Percentiles rank a stretch among this genome's conserved stretches.
These are phyloP conservation scores for Tricholoma matsutake DNA, from an alignment of 768 basidiomycete species.

Conservation along the genomic window DNA sequence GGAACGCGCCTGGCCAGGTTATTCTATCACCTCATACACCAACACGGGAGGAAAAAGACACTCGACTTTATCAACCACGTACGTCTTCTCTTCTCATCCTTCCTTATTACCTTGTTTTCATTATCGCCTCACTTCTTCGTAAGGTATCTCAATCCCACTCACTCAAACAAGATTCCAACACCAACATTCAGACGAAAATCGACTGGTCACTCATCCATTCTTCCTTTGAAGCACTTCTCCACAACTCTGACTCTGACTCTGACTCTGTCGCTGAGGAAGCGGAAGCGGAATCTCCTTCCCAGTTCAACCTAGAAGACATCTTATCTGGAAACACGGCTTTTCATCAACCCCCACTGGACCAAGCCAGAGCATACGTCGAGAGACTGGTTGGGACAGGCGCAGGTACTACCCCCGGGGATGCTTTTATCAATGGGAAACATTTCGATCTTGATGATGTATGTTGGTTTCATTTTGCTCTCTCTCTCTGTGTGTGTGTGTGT, in stretches of 20 bases:
- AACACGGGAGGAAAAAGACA: conserved; percentile 61
- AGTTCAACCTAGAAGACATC: conserved; percentile 37
- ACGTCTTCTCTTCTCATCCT: too few species aligned
- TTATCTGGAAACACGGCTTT: conserved; percentile 28
- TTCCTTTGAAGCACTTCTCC: conserved; percentile 34
- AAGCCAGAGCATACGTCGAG: conserved; percentile 49
- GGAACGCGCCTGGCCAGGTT: conserved; percentile 70
- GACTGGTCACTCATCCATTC: conserved; percentile 32
- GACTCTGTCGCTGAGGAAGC: conserved; percentile 21
- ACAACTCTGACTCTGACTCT: conserved; percentile 14
- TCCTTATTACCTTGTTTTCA: too few species aligned
- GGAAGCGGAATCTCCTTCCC: neutral
- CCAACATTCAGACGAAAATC: conserved; percentile 39
- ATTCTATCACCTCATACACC: conserved; percentile 62
- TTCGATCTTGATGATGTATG: conserved; percentile 62
- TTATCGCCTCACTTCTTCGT: too few species aligned
- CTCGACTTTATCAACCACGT: conserved; percentile 59
- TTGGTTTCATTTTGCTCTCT: neutral
- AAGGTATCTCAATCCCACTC: neutral
- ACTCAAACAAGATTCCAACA: conserved; percentile 35
- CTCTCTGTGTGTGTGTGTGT: neutral
- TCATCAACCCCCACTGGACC: conserved; percentile 33
- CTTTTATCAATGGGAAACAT: conserved; percentile 89
- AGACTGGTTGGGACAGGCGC: conserved; percentile 52
- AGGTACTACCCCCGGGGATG: too few species aligned